Conservation (phyloP, 257 asterid genomes). For the Przewalskia tangutica region DNA sequence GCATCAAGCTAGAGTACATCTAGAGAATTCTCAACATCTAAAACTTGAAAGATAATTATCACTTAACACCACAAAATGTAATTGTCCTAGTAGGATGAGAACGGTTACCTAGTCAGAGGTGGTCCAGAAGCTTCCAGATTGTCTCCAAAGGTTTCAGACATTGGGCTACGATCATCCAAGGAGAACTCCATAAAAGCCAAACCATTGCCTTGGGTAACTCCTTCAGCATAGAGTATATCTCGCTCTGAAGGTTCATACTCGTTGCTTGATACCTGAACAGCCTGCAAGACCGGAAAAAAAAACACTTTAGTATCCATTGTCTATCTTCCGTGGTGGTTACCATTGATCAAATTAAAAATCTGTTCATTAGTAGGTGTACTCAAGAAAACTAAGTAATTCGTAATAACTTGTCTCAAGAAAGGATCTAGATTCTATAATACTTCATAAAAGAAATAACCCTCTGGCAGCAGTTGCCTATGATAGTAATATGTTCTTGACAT, state of each 20-base stretch:
- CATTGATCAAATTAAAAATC: background rate
- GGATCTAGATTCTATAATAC: background rate
- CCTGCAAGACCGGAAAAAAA: background rate
- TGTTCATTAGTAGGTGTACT: background rate
- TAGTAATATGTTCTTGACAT: background rate
- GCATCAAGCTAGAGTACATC: background rate
- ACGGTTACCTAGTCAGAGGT: constrained; percentile 10
- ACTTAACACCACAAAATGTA: background rate
- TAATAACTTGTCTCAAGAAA: background rate
- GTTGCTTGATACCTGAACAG: constrained; percentile 14
- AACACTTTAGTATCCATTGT: background rate
- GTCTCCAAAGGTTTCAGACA: constrained; percentile 16
- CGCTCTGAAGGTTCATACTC: constrained; percentile 20
- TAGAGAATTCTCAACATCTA: background rate
- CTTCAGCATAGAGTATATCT: constrained; percentile 22
- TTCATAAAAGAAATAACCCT: background rate
- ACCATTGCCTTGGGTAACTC: constrained; percentile 19
- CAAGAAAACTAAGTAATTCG: background rate
- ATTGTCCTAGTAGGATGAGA: background rate
- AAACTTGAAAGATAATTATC: background rate
- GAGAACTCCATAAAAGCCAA: constrained; percentile 22
- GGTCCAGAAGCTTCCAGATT: constrained; percentile 14
- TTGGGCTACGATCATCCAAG: constrained; percentile 17
- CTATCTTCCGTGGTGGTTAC: background rate
- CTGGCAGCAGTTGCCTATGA: background rate